Percentiles rank a stretch among this genome's conserved stretches.
phyloP scores from a whole-genome alignment of 2,329 filamentous ascomycete genomes.

The Aspergillus piperis region DNA sequence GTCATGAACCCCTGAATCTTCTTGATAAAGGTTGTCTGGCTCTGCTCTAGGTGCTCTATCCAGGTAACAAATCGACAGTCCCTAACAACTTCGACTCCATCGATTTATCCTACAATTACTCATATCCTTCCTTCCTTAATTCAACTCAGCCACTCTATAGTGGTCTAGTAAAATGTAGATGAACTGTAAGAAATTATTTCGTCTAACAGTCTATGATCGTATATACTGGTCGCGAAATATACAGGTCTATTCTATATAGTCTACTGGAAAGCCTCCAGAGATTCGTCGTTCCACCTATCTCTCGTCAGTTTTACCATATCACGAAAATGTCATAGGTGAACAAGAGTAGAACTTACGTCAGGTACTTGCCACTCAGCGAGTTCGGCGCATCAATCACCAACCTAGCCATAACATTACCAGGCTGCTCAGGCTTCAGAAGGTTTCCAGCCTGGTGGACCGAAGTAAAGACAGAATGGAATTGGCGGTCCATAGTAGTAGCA shows the following conservation, averaged over 20 bases:
- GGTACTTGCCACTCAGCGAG: conserved; percentile 73
- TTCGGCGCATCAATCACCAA: conserved; percentile 66
- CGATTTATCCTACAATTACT: too few relatives aligned
- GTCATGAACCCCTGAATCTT: too few relatives aligned
- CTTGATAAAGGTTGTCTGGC: too few relatives aligned
- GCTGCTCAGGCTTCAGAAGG: conserved; percentile 77
- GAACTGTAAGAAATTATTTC: too few relatives aligned
- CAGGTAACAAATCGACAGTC: too few relatives aligned
- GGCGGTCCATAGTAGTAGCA: conserved; percentile 58
- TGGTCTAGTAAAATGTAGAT: too few relatives aligned
- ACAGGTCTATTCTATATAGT: conserved; percentile 3
- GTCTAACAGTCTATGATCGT: too few relatives aligned
- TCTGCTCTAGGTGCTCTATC: too few relatives aligned
- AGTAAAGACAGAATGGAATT: conserved; percentile 65
- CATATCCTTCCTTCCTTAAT: too few relatives aligned
- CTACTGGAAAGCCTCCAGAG: conserved; percentile 43
- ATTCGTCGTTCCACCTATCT: conserved; percentile 49
- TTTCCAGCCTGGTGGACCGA: conserved; percentile 68
- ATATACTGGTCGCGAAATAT: background rate
- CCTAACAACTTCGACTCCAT: too few relatives aligned
- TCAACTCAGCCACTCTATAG: too few relatives aligned
- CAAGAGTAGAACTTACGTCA: conserved; percentile 43
- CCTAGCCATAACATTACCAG: conserved; percentile 81
- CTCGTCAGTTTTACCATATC: conserved; percentile 26
- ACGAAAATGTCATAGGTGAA: background rate